Conservation (phyloP, 2,329 filamentous ascomycete genomes). For the Cytospora schulzeri region DNA sequence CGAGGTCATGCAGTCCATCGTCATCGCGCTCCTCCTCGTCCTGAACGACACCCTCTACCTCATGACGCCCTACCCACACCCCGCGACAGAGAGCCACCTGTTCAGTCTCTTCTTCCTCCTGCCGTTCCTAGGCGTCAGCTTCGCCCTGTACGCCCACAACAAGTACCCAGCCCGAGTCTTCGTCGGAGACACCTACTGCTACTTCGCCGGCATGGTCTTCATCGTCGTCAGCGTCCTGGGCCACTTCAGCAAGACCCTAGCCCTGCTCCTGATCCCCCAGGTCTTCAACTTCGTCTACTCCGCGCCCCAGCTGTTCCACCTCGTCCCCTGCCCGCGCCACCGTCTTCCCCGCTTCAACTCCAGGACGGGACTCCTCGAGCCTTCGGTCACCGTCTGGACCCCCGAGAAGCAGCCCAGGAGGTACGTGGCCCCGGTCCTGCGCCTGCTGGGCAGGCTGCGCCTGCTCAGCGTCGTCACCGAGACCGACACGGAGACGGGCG, state of each 20-base stretch:
- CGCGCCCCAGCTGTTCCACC: conserved; percentile 82
- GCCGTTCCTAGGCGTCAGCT: conserved; percentile 89
- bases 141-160: conserved; percentile 86
- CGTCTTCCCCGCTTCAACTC: conserved; percentile 87
- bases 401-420: conserved; percentile 67
- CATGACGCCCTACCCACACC: conserved; percentile 80
- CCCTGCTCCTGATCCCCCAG: conserved; percentile 88
- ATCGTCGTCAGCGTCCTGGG: conserved; percentile 95
- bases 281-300: conserved; percentile 98
- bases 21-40: conserved; percentile 81
- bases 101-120: conserved; percentile 95
- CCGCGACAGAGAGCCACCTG: conserved; percentile 91
- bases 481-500: conserved; percentile 43
- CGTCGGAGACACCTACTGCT: conserved; percentile 98
- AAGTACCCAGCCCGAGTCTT: conserved; percentile 96
- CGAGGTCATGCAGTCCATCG: conserved; percentile 90
- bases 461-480: conserved; percentile 71
- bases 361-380: conserved; percentile 80
- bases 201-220: conserved; percentile 99
- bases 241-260: conserved; percentile 95
- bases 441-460: conserved; percentile 66
- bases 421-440: conserved; percentile 64
- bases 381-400: conserved; percentile 77
- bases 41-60: conserved; percentile 91
- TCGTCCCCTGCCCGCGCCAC: conserved; percentile 92